Conservation (phyloP, 257 asterid species). For the Coffea canephora region DNA sequence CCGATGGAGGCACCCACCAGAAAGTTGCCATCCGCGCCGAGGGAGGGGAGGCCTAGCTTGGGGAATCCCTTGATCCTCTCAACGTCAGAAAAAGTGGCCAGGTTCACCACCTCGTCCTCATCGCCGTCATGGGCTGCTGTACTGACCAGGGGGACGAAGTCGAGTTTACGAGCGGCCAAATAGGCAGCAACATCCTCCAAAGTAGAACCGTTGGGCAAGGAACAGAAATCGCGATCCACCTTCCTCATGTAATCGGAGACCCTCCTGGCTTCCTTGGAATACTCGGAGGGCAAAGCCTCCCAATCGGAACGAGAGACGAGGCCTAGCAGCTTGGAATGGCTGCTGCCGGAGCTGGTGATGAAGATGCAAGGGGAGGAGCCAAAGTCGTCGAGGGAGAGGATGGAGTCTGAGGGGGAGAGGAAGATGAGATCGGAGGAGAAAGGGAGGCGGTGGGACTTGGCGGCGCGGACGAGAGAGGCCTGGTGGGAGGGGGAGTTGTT, state of each 20-base stretch:
- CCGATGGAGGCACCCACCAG: conserved; percentile 86
- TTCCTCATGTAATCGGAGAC: conserved; percentile 48
- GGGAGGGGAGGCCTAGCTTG: conserved; percentile 63
- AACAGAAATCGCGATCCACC: no score
- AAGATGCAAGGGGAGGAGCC: conserved; percentile 59
- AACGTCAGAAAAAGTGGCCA: conserved; percentile 47
- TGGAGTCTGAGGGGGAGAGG: conserved; percentile 48
- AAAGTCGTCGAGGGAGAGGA: conserved; percentile 49
- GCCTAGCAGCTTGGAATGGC: conserved; percentile 51
- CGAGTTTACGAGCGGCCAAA: conserved; percentile 49
- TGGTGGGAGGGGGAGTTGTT: conserved; percentile 56
- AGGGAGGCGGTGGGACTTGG: conserved; percentile 69
- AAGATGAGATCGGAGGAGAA: conserved; percentile 47
- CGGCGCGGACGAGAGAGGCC: conserved; percentile 53
- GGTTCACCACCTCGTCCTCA: conserved; percentile 47
- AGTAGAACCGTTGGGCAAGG: conserved; percentile 46
- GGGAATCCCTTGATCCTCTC: conserved; percentile 66
- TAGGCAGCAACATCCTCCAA: conserved; percentile 75
- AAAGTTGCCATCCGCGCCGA: conserved; percentile 62
- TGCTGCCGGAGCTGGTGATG: conserved; percentile 49
- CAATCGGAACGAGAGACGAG: conserved; percentile 51
- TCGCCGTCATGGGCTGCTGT: conserved; percentile 19
- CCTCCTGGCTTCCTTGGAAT: neutral
- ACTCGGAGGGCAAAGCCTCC: conserved; percentile 41
- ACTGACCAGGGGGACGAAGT: conserved; percentile 57